Evolutionary conservation across 2,329 filamentous ascomycete species (phyloP).

Genomic region (Aspergillus proliferans): DNA sequence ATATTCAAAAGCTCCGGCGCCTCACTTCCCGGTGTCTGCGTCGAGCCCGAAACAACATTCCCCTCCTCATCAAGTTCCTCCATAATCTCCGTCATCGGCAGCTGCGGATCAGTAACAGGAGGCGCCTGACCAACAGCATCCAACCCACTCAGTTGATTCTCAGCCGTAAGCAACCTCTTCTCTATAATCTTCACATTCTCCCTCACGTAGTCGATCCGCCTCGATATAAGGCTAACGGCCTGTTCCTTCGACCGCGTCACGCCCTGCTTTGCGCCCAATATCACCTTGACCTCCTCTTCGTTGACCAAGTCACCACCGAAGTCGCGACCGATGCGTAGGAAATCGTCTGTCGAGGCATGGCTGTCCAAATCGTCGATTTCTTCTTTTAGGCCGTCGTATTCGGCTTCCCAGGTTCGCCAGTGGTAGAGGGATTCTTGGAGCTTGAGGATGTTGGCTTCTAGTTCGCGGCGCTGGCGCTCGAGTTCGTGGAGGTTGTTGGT

Average conservation of each 20-base stretch:
- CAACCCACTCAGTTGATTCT: conserved; percentile 60
- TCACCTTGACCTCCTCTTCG: conserved; percentile 49
- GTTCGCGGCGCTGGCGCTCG: conserved; percentile 65
- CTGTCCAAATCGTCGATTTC: conserved; percentile 59
- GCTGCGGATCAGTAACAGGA: conserved; percentile 55
- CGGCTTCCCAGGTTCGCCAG: conserved; percentile 86
- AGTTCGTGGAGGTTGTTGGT: conserved; percentile 58
- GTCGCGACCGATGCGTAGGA: conserved; percentile 44
- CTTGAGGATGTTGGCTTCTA: conserved; percentile 69
- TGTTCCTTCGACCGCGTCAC: conserved; percentile 53
- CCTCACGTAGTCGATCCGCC: conserved; percentile 82
- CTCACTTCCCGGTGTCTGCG: conserved; percentile 61
- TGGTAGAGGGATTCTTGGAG: conserved; percentile 71
- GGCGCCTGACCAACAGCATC: conserved; percentile 56
- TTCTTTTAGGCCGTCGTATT: conserved; percentile 84
- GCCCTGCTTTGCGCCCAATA: conserved; percentile 43
- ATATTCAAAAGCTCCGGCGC: conserved; percentile 64
- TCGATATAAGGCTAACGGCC: conserved; percentile 61
- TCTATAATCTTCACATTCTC: conserved; percentile 70
- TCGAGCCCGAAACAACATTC: conserved; percentile 65
- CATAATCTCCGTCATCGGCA: conserved; percentile 82
- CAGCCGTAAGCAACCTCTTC: conserved; percentile 62
- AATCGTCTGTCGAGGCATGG: conserved; percentile 46
- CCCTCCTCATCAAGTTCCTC: conserved; percentile 89
- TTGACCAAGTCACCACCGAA: conserved; percentile 40